Evolutionary conservation across 768 basidiomycete genomes (phyloP).

Genomic region (Lactarius psammicola): DNA sequence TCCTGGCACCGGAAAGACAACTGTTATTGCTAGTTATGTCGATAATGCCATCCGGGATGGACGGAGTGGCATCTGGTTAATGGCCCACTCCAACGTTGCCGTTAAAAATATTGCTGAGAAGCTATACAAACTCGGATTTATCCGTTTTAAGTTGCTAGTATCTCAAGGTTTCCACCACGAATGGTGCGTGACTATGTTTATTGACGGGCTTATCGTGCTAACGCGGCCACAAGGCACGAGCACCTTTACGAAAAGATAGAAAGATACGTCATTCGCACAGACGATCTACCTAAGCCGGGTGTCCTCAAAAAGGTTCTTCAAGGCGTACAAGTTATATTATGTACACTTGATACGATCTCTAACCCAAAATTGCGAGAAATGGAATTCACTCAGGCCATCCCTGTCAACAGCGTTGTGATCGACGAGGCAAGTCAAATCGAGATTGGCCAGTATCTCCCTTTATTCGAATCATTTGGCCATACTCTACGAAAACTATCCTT

Average conservation of each 20-base stretch:
- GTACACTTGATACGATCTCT: slow-evolving; percentile 77
- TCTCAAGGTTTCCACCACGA: slow-evolving; percentile 62
- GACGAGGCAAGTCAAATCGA: slow-evolving; percentile 40
- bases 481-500: slow-evolving; percentile 40
- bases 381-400: slow-evolving; percentile 33
- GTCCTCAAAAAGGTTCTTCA: slow-evolving; percentile 36
- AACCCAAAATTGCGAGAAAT: slow-evolving; percentile 27
- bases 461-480: slow-evolving; percentile 32
- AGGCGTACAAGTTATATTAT: slow-evolving; percentile 60
- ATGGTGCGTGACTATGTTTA: slow-evolving; percentile 49
- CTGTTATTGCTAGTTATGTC: slow-evolving; percentile 38
- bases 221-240: slow-evolving; percentile 60
- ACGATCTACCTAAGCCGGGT: slow-evolving; percentile 32
- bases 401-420: slow-evolving; percentile 36
- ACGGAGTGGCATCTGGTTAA: slow-evolving; percentile 62
- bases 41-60: slow-evolving; percentile 33
- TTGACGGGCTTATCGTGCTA: slow-evolving; percentile 18
- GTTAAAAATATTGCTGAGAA: slow-evolving; percentile 90
- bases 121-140: slow-evolving; percentile 52
- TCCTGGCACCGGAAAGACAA: slow-evolving; percentile 37
- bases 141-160: slow-evolving; percentile 65
- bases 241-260: slow-evolving; percentile 59
- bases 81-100: slow-evolving; percentile 84
- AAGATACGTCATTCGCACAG: slow-evolving; percentile 52
- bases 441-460: slow-evolving; percentile 34